Evolutionary conservation across 805 yeast species (phyloP).

Genomic region (Kazachstania taianensis): DNA sequence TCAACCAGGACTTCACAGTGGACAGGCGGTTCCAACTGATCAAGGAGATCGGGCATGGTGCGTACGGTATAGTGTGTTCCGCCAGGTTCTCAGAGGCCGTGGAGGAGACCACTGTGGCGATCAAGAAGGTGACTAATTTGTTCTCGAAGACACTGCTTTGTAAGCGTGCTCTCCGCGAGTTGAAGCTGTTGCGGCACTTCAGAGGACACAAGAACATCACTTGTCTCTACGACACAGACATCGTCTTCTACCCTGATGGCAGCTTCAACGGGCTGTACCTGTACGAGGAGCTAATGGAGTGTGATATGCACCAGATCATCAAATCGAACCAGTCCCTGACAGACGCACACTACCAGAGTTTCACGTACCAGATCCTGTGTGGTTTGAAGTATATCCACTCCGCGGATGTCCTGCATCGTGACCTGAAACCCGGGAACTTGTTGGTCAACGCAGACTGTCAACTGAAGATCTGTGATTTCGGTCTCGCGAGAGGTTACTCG

Average conservation of each 20-base stretch:
- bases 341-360: constrained; percentile 90
- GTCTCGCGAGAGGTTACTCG: constrained; percentile 86
- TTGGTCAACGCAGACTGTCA: constrained; percentile 95
- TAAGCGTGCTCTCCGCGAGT: constrained; percentile 83
- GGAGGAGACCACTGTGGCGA: constrained; percentile 72
- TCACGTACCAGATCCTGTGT: constrained; percentile 82
- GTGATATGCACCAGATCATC: constrained; percentile 96
- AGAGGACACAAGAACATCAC: constrained; percentile 95
- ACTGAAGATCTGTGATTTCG: constrained; percentile 91
- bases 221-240: constrained; percentile 88
- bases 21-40: constrained; percentile 82
- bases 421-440: constrained; percentile 87
- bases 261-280: constrained; percentile 84
- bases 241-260: constrained; percentile 53
- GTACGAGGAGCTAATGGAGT: constrained; percentile 96
- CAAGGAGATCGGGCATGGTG: constrained; percentile 95
- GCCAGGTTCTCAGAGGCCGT: constrained; percentile 69
- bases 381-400: constrained; percentile 85
- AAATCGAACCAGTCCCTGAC: constrained; percentile 88
- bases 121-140: constrained; percentile 90
- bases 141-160: constrained; percentile 85
- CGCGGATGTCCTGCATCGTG: constrained; percentile 89
- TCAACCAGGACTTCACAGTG: constrained; percentile 85
- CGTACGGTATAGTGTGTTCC: constrained; percentile 93
- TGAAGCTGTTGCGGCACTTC: constrained; percentile 83